Evolutionary conservation across 75 land plant species (phyloP), one percentile per base, ranked within the genome.

Genomic region (Azolla pinnata): DNA sequence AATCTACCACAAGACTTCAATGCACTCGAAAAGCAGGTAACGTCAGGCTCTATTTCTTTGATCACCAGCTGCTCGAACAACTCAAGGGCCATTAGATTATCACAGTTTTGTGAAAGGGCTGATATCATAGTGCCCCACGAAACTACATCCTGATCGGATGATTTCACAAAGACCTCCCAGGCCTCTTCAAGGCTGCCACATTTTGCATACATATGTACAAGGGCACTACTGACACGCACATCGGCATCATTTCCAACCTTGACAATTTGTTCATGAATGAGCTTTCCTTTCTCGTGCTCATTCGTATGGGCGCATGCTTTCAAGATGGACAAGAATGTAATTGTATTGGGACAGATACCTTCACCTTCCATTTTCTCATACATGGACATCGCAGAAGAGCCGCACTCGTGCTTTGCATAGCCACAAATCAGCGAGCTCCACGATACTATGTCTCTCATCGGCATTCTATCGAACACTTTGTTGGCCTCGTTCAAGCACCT

Each of bases 161-260:
- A 72, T 31, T 42, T 56, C 24, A 63, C 73, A 54, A 85, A 85
- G 29, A 77, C 82, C 0, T 21, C 24, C 19, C 69, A 14, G 3
- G 89, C 85, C 56, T 81, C 78, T 21, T 69, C 50, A 26, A 85
- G 68, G 4, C 77, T 66, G 17, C 89, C 84, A 63, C 85, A 81
- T 44, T 81, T 85, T 24, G 89, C 71, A 57, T 81, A 85, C 85
- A 85, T 81, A 50, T 81, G 78, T 12, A 85, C 59, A 17, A 79
- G 60, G 0, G 82, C 71, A 33, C 80, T 81, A 20, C 51, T n/a
- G 55, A 85, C 31, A 12, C 46, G 46, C 3, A 85, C 53, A 59
- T 67, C 82, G 67, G 68, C 21, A 0, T 47, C 59, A 67, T 74
- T 23, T 1, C 65, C 65, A 57, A 73, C 73, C 4, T 73, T 78